Percentiles rank a stretch among this genome's conserved stretches.
Evolutionary conservation across 306 rosid genomes (phyloP).

Genomic region (Trichosanthes cucumerina): DNA sequence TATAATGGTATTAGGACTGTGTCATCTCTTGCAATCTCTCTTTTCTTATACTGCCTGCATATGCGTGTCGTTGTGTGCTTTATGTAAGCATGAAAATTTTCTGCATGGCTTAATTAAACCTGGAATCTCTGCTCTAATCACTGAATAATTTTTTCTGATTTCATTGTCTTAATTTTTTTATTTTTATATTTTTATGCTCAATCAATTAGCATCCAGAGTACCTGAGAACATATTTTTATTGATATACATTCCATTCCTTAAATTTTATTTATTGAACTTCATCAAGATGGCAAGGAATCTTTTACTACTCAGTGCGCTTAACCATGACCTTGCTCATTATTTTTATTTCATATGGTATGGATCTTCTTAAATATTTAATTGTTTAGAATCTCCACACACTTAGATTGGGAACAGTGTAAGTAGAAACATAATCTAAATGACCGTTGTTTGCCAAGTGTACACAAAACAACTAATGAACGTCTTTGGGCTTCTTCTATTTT

Average conservation of each 20-base stretch:
- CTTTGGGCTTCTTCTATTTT: no score
- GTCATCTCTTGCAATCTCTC: background rate
- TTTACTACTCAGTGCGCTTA: background rate
- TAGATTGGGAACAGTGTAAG: background rate
- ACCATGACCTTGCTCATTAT: background rate
- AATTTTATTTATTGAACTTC: background rate
- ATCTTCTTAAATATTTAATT: background rate
- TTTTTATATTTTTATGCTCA: background rate
- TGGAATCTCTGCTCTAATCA: background rate
- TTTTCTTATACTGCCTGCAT: background rate
- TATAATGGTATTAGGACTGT: constrained; percentile 39
- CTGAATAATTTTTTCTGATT: background rate
- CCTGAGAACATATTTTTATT: background rate
- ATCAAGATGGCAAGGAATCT: background rate
- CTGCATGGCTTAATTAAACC: constrained; percentile 1
- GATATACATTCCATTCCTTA: background rate
- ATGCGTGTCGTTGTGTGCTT: background rate
- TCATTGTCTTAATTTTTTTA: background rate
- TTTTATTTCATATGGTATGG: background rate
- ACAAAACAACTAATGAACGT: no score
- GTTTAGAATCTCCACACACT: background rate
- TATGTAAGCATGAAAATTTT: background rate
- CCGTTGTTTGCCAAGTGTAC: no score
- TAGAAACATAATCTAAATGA: no score
- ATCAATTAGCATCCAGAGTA: background rate